These are phyloP conservation scores for Asterella californica DNA, from an alignment of 225 moss, liverwort and hornwort species.

Conservation along the genomic window DNA sequence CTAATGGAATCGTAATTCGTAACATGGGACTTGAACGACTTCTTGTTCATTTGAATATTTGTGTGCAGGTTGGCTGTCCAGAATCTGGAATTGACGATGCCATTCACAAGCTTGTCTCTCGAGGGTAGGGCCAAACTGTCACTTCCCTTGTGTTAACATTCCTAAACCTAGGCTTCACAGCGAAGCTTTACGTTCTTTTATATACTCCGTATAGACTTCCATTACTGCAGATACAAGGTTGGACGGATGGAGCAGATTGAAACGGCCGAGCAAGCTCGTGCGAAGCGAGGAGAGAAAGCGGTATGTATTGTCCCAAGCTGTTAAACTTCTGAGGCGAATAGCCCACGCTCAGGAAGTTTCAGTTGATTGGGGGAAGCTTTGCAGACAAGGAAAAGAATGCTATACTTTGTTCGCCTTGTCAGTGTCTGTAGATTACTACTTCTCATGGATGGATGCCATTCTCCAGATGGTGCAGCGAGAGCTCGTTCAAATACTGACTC, in stretches of 20 bases:
- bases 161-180: neutral
- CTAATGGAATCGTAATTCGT: no score
- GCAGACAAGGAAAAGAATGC: neutral
- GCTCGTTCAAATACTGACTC: conserved; percentile 72
- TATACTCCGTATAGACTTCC: no score
- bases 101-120: conserved; percentile 74
- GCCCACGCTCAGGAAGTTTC: neutral
- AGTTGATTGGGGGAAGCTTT: neutral
- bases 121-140: conserved; percentile 48
- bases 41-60: neutral
- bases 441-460: neutral
- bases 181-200: neutral
- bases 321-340: neutral
- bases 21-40: no score
- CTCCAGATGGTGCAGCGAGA: conserved; percentile 80
- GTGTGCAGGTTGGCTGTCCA: conserved; percentile 77
- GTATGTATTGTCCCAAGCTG: neutral
- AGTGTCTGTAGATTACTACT: neutral
- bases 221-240: conserved; percentile 65
- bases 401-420: neutral
- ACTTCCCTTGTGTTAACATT: neutral
- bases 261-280: conserved; percentile 83
- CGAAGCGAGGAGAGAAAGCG: conserved; percentile 57
- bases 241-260: conserved; percentile 91
- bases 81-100: conserved; percentile 88